Evolutionary conservation across 768 basidiomycete genomes (phyloP).

Genomic region (Termitomyces sp.): DNA sequence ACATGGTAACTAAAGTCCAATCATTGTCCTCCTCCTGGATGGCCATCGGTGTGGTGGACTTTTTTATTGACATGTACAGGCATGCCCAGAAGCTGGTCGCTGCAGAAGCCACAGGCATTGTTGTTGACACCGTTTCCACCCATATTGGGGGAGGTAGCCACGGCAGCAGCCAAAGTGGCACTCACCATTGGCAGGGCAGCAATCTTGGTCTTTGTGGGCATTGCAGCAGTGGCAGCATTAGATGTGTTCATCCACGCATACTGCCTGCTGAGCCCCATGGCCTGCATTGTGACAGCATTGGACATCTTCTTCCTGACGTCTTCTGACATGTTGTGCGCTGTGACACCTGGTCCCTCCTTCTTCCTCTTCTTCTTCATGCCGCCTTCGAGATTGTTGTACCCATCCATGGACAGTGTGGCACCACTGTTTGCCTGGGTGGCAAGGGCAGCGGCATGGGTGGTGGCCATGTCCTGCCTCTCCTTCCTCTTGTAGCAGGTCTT

Average conservation of each 20-base stretch:
- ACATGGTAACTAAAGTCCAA: slow-evolving; percentile 57
- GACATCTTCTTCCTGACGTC: slow-evolving; percentile 91
- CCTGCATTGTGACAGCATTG: slow-evolving; percentile 84
- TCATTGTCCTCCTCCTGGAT: slow-evolving; percentile 49
- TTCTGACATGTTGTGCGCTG: slow-evolving; percentile 86
- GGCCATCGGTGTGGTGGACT: slow-evolving; percentile 23
- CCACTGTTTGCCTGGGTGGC: slow-evolving; percentile 54
- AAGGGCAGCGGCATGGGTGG: slow-evolving; percentile 60
- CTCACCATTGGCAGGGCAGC: slow-evolving; percentile 6
- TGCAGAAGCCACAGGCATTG: slow-evolving; percentile 18
- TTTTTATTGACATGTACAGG: slow-evolving; percentile 58
- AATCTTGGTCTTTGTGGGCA: slow-evolving; percentile 26
- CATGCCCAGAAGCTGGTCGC: slow-evolving; percentile 49
- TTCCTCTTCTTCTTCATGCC: slow-evolving; percentile 76
- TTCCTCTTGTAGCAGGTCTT: slow-evolving; percentile 70
- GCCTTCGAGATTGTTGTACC: slow-evolving; percentile 41
- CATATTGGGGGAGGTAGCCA: slow-evolving; percentile 9
- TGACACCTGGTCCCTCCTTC: slow-evolving; percentile 79
- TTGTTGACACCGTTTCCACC: slow-evolving; percentile 11
- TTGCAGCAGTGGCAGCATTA: slow-evolving; percentile 34
- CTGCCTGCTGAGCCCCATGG: slow-evolving; percentile 77
- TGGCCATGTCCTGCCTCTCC: slow-evolving; percentile 67
- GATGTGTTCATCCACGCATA: slow-evolving; percentile 88
- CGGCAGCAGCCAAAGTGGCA: slow-evolving; percentile 13
- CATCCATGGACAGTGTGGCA: slow-evolving; percentile 21